These are phyloP conservation scores for Aspergillus cavernicola DNA, from an alignment of 495 filamentous ascomycete genomes.

Conservation along the genomic window DNA sequence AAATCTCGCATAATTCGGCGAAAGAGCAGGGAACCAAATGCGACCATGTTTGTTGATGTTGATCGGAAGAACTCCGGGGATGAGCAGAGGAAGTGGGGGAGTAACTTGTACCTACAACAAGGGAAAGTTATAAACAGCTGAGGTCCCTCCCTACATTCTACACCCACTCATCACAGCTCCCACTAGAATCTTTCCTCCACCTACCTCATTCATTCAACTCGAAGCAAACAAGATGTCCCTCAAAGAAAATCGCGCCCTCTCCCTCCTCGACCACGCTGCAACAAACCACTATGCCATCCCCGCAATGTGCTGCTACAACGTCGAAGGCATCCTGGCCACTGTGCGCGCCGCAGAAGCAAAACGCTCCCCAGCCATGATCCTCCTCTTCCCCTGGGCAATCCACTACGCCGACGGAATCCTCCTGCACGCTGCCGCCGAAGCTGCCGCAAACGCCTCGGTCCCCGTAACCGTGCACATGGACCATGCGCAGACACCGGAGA, in stretches of 20 bases:
- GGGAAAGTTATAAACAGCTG: neutral
- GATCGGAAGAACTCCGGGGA: conserved; percentile 22
- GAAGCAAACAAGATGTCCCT: conserved; percentile 37
- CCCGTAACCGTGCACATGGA: conserved; percentile 74
- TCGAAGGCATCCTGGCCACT: conserved; percentile 76
- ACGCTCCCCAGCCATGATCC: conserved; percentile 71
- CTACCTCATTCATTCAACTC: neutral
- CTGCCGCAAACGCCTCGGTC: conserved; percentile 59
- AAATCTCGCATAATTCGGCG: neutral
- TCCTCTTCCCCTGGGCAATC: conserved; percentile 84
- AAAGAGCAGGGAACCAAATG: neutral
- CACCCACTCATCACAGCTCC: too few species aligned
- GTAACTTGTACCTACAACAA: neutral
- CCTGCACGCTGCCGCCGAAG: conserved; percentile 61
- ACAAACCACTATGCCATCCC: conserved; percentile 65
- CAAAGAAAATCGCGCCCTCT: conserved; percentile 59
- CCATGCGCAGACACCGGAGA: conserved; percentile 70
- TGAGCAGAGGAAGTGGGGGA: neutral
- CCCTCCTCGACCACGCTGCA: conserved; percentile 65
- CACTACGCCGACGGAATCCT: conserved; percentile 63
- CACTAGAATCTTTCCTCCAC: neutral
- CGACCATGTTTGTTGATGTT: conserved; percentile 3
- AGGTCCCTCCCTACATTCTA: too few species aligned
- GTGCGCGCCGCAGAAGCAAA: conserved; percentile 74
- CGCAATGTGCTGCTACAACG: conserved; percentile 82